phyloP scores from a whole-genome alignment of 306 rosid species.

The Trifolium subterraneum region DNA sequence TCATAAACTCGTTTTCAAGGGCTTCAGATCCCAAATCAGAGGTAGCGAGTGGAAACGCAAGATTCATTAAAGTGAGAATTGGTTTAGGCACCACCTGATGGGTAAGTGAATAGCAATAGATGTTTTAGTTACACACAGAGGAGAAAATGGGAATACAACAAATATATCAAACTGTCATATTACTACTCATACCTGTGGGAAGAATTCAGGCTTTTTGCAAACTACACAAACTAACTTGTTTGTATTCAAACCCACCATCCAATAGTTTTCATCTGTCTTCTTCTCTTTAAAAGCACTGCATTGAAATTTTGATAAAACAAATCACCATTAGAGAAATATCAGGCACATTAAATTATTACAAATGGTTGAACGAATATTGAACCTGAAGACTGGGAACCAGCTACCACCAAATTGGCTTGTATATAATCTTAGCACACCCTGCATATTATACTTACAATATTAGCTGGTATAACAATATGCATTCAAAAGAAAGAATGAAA shows the following conservation, averaged over 20 bases:
- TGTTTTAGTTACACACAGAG: slow-evolving; percentile 31
- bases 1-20: slow-evolving; percentile 83
- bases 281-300: slow-evolving; percentile 81
- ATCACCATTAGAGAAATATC: slow-evolving; percentile 8
- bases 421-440: slow-evolving; percentile 88
- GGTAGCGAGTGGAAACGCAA: slow-evolving; percentile 90
- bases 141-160: slow-evolving; percentile 12
- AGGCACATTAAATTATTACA: slow-evolving; percentile 10
- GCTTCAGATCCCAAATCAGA: slow-evolving; percentile 91
- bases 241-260: slow-evolving; percentile 87
- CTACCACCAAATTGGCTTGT: slow-evolving; percentile 86
- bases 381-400: slow-evolving; percentile 98
- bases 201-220: slow-evolving; percentile 71
- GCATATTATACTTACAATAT: slow-evolving; percentile 31
- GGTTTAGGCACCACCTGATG: slow-evolving; percentile 89
- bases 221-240: slow-evolving; percentile 81
- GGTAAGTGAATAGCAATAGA: slow-evolving; percentile 37
- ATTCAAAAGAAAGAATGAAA: slow-evolving; percentile 20
- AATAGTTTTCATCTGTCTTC: slow-evolving; percentile 77
- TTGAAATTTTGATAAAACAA: slow-evolving; percentile 37
- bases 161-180: slow-evolving; percentile 20
- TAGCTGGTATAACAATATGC: slow-evolving; percentile 35
- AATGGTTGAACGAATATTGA: slow-evolving; percentile 38
- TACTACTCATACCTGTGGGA: slow-evolving; percentile 69
- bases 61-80: slow-evolving; percentile 67